These are phyloP conservation scores for Gaertneriomyces sp. DNA, from an alignment of 192 early-diverging fungal genomes.

Conservation along the genomic window DNA sequence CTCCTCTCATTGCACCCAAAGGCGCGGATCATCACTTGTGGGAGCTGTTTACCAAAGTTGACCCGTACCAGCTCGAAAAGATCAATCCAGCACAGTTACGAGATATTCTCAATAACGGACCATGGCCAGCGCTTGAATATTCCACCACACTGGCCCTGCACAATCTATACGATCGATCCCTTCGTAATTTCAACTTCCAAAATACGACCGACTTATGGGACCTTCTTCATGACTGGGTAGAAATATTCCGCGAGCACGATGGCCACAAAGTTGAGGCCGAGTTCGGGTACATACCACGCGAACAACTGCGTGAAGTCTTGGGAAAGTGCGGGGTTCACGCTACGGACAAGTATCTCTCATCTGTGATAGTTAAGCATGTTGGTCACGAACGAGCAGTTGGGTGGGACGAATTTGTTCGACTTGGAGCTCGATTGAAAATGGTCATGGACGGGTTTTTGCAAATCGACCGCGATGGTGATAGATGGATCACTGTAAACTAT, in stretches of 20 bases:
- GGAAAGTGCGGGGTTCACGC: conserved; percentile 14
- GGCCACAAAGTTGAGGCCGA: conserved; percentile 17
- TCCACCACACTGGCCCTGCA: conserved; percentile 14
- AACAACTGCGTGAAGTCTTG: conserved; percentile 15
- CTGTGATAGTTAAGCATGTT: conserved; percentile 3
- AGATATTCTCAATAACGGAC: conserved; percentile 19
- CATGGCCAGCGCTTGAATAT: conserved; percentile 25
- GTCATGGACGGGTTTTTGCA: conserved; percentile 15
- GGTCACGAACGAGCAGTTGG: conserved; percentile 13
- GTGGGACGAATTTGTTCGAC: conserved; percentile 29
- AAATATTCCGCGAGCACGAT: conserved; percentile 18
- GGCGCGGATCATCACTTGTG: conserved; percentile 28
- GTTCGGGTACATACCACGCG: conserved; percentile 17
- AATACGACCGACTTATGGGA: conserved; percentile 18
- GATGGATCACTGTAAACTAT: neutral
- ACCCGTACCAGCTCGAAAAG: conserved; percentile 26
- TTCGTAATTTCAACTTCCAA: conserved; percentile 16
- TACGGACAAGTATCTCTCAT: conserved; percentile 11
- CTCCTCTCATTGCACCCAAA: conserved; percentile 20
- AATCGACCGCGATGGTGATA: conserved; percentile 12
- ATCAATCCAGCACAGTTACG: conserved; percentile 29
- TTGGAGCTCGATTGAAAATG: conserved; percentile 16
- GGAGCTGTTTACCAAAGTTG: conserved; percentile 11
- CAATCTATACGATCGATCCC: conserved; percentile 16
- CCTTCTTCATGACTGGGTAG: conserved; percentile 16